Evolutionary conservation across 208 protist species (phyloP).

Genomic region (Crithidia brevicula): DNA sequence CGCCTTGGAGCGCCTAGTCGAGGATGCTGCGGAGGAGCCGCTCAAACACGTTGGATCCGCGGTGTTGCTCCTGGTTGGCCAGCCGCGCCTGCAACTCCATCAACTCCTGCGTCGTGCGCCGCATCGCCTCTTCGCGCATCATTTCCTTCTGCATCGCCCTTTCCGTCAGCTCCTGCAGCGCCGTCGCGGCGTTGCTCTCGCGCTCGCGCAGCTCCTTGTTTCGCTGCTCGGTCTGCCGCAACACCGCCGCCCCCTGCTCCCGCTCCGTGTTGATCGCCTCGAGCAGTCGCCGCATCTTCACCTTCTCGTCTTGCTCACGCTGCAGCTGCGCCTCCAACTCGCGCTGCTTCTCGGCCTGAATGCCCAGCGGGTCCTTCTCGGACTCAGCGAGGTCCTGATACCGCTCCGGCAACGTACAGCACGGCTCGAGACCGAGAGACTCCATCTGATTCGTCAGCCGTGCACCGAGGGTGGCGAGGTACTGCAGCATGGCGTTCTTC

Average conservation of each 20-base stretch:
- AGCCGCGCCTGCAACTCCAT: slow-evolving; percentile 68
- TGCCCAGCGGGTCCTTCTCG: slow-evolving; percentile 56
- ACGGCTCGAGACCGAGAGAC: slow-evolving; percentile 61
- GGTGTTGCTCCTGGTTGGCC: slow-evolving; percentile 43
- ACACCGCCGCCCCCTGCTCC: slow-evolving; percentile 55
- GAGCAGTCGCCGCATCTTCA: slow-evolving; percentile 59
- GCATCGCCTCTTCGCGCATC: slow-evolving; percentile 67
- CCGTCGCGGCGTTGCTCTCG: slow-evolving; percentile 40
- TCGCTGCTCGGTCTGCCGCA: slow-evolving; percentile 44
- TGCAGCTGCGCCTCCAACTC: slow-evolving; percentile 65
- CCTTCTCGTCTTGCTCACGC: slow-evolving; percentile 68
- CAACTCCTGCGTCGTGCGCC: slow-evolving; percentile 57
- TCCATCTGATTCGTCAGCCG: slow-evolving; percentile 82
- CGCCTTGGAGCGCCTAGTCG: too few species aligned
- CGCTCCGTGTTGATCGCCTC: slow-evolving; percentile 66
- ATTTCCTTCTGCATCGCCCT: slow-evolving; percentile 63
- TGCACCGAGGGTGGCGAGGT: slow-evolving; percentile 65
- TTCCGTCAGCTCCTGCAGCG: slow-evolving; percentile 47
- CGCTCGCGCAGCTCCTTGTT: slow-evolving; percentile 66
- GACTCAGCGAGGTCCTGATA: slow-evolving; percentile 63
- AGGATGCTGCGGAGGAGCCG: slow-evolving; percentile 31
- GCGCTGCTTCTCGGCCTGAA: slow-evolving; percentile 59
- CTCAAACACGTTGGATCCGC: slow-evolving; percentile 43
- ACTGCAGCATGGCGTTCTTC: slow-evolving; percentile 78
- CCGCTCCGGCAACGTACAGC: slow-evolving; percentile 69